Evolutionary conservation across 352 stramenopile genomes (phyloP), one percentile per base, ranked within the genome.

Genomic region (Hyaloperonospora arabidopsidis): DNA sequence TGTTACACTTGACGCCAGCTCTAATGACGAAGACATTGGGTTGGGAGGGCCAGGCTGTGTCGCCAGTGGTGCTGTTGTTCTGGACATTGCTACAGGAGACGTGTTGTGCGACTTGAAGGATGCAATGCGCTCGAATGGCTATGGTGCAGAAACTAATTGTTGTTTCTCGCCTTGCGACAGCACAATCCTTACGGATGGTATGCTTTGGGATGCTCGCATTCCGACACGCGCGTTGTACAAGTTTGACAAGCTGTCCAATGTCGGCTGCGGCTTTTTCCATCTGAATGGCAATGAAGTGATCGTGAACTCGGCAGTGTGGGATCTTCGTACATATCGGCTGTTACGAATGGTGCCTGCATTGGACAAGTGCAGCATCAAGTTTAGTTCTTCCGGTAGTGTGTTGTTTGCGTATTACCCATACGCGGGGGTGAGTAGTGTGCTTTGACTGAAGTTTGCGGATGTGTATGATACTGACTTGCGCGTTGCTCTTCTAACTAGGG

Each of bases 261-360:
- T 89, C 17, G 80, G 84, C 1, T 87, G 84, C 34, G 84, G 86
- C 1, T 85, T 79, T 48, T 95, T 93, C 54, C 85, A 96, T 61
- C 84, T 84, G 5, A 87, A 81, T 32, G 85, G 84, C 1, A 96
- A 94, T 48, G 86, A 96, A 65, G 77, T 94, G 32, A 82, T 96
- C 40, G 72, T 96, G 19, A 93, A 96, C 52, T 91, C 84, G 13
- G 82, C 82, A 0, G 80, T 96, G n/a, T 96, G 86, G 85, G 86
- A 95, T 57, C 58, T 94, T 15, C 81, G 86, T 19, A 96, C 86
- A 1, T 93, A 87, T 50, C 72, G 77, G 17, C 63, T 96, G 5
- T 66, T 93, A 25, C 84, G 84, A 2, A 84, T 94, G 59, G 81
- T 96, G 10, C 86, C 86, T 14, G 82, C 79, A 12, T 68, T 95